A percentile compares a stretch with the other conserved stretches of the same genome.
Conservation (phyloP, 148 eudicot genomes). For the Heliosperma pusillum region DNA sequence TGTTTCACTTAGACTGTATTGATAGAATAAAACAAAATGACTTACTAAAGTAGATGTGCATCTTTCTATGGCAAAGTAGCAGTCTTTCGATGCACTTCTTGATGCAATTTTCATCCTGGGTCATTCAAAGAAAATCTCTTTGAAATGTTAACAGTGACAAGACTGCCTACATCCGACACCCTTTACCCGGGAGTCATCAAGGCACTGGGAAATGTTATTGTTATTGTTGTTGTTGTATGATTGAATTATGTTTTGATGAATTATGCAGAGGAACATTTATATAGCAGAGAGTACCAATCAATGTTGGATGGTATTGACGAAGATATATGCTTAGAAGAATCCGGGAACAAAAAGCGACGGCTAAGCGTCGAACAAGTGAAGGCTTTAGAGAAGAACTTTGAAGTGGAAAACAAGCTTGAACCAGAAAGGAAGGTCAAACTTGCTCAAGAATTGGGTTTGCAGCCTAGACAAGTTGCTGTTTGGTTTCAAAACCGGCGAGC, state of each 20-base stretch:
- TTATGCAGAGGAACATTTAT: conserved; percentile 49
- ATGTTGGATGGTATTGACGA: conserved; percentile 70
- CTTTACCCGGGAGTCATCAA: too few relatives aligned
- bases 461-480: conserved; percentile 96
- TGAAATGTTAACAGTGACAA: too few relatives aligned
- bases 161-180: too few relatives aligned
- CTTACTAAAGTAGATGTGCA: too few relatives aligned
- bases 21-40: too few relatives aligned
- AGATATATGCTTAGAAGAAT: conserved; percentile 57
- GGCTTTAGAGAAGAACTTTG: conserved; percentile 86
- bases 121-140: too few relatives aligned
- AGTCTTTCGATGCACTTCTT: too few relatives aligned
- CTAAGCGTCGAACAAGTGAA: conserved; percentile 76
- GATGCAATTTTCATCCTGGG: too few relatives aligned
- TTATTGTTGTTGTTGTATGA: too few relatives aligned
- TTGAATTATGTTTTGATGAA: background rate
- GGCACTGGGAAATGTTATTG: background rate
- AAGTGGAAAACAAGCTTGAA: conserved; percentile 87
- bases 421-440: conserved; percentile 86
- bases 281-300: conserved; percentile 58
- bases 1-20: too few relatives aligned
- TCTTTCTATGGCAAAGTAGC: too few relatives aligned
- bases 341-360: conserved; percentile 73
- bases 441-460: conserved; percentile 85
- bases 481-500: conserved; percentile 98